Base-by-base conservation (phyloP, 1,139 yeast species). In the Fermentozyma sake region DNA sequence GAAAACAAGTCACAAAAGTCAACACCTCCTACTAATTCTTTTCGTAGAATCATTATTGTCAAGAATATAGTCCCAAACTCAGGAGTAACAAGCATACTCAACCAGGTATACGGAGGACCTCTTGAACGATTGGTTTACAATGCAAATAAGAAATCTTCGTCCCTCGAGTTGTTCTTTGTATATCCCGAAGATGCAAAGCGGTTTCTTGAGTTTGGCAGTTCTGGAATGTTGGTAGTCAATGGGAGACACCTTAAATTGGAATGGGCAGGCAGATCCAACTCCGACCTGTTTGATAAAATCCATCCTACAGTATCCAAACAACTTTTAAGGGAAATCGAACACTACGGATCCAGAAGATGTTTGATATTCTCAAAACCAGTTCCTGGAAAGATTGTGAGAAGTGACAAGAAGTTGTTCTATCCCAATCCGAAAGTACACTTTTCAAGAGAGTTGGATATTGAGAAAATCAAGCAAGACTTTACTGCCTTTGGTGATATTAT, bases 101-200 rank as follows among this genome's bases (percentile, higher is more conserved):
- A 76, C 2, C 84, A 78, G 37, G 61, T 82, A 0, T 60, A 69
- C 42, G 94, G 95, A 0, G 95, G 95, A 0, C 86, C 91, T 0
- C 54, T 84, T 24, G 87, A 81, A 39, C 68, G 65, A 35, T 48
- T 80, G 2, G 56, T 51, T 2, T 48, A 26, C 19, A 42, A 45
- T 26, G 50, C 48, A 6, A 37, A 39, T 10, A 38, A 37, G 8
- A 28, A 10, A 12, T 20, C 20, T 9, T 37, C 44, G 7, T 16
- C 22, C 2, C 30, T 79, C 11, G 79, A 77, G 38, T 37, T 82
- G 2, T 64, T 70, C 42, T 85, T 79, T 45, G 47, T 74, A 18
- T 65, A 55, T 18, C 62, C 72, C 1, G 66, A 63, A 15, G 72
- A 72, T 46, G 94, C 94, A 0, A 44, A 46, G 7, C 55, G 54